Conservation (phyloP, 2,329 filamentous ascomycete genomes). For the Coniochaeta sp. region DNA sequence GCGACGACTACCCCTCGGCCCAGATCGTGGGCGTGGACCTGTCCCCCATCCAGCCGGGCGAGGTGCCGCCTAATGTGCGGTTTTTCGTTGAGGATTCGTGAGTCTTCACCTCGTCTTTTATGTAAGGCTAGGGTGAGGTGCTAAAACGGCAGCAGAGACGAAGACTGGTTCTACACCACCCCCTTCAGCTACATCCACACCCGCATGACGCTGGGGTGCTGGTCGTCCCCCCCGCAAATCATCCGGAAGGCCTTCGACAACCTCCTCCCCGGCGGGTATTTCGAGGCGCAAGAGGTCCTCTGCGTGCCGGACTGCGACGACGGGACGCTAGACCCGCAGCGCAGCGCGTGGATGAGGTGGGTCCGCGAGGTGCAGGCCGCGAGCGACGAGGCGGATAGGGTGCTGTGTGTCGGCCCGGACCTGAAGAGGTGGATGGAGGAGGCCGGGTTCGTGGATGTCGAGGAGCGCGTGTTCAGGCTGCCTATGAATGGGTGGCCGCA, state of each 20-base stretch:
- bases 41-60: conserved; percentile 58
- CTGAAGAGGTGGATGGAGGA: conserved; percentile 18
- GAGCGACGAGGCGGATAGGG: conserved; percentile 11
- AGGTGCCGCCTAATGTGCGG: conserved; percentile 65
- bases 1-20: conserved; percentile 51
- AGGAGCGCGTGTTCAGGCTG: conserved; percentile 19
- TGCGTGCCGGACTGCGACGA: conserved; percentile 17
- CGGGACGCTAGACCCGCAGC: conserved; percentile 13
- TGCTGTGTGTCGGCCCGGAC: conserved; percentile 10
- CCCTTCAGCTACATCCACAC: conserved; percentile 50
- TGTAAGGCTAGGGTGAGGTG: not conserved
- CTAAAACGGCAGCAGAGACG: conserved; percentile 22
- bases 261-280: conserved; percentile 44
- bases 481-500: conserved; percentile 27
- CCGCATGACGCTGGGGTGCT: conserved; percentile 41
- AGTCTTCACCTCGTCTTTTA: conserved; percentile 7
- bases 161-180: conserved; percentile 46
- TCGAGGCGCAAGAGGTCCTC: conserved; percentile 45
- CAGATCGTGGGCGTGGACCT: conserved; percentile 58
- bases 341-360: conserved; percentile 13
- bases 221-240: conserved; percentile 39
- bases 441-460: conserved; percentile 23
- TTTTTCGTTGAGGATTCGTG: conserved; percentile 65
- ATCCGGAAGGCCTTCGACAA: conserved; percentile 44
- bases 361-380: conserved; percentile 12